A percentile compares a stretch with the other conserved stretches of the same genome.
Evolutionary conservation across 2,329 filamentous ascomycete genomes (phyloP).

Genomic region (Talaromyces verruculosus): DNA sequence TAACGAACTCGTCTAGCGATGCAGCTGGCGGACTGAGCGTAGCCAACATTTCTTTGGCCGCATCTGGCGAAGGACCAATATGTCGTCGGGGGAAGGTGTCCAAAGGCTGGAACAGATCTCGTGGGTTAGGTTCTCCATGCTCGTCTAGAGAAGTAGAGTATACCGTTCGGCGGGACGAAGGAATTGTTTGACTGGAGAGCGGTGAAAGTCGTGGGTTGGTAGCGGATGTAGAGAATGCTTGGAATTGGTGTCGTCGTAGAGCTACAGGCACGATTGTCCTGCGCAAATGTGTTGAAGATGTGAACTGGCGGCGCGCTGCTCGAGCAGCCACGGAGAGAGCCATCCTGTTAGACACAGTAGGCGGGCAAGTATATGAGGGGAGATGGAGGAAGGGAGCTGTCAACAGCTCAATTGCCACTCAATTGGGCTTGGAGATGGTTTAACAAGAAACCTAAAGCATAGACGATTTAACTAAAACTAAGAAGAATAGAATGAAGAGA

Average conservation of each 20-base stretch:
- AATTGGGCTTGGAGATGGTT: constrained; percentile 7
- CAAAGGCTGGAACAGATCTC: constrained; percentile 48
- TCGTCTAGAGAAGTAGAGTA: constrained; percentile 90
- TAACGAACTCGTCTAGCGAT: constrained; percentile 77
- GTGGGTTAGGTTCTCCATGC: constrained; percentile 57
- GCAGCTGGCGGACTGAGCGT: constrained; percentile 70
- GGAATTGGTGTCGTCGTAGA: constrained; percentile 18
- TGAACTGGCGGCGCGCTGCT: constrained; percentile 16
- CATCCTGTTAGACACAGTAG: constrained; percentile 12
- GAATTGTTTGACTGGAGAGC: constrained; percentile 27
- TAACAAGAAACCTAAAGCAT: constrained; percentile 3
- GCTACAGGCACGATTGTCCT: constrained; percentile 9
- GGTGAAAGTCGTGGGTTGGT: constrained; percentile 29
- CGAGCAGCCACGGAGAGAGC: constrained; percentile 19
- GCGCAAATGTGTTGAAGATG: constrained; percentile 7
- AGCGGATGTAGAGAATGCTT: constrained; percentile 30
- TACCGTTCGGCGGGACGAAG: constrained; percentile 51
- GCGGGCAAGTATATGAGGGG: background rate
- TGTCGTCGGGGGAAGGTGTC: constrained; percentile 75
- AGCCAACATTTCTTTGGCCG: constrained; percentile 75
- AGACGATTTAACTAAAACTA: too few species aligned
- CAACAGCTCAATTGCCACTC: constrained; percentile 14
- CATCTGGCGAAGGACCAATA: constrained; percentile 74
- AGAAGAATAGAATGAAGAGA: background rate
- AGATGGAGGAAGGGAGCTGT: constrained; percentile 9